Evolutionary conservation across 345 rosid genomes (phyloP), one percentile per base, ranked within the genome.

Genomic region (Streptanthus diversifolius): DNA sequence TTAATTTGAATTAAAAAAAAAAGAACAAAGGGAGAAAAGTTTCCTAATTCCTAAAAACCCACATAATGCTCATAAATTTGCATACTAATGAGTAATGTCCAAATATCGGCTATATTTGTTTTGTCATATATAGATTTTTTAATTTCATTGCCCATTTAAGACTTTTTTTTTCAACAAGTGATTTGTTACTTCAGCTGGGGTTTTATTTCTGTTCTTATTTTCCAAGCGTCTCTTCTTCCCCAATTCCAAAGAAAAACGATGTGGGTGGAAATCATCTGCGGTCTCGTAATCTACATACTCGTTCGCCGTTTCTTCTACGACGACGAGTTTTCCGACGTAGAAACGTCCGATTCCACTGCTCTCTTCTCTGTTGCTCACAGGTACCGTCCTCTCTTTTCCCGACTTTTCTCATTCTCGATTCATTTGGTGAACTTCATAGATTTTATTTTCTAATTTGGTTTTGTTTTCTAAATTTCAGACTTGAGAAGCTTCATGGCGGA

Each of bases 261-360:
- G 98, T 93, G 98, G 98, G 39, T 82, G 18, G 90, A 86, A 80
- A 87, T 93, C 63, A 69, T 91, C 35, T 89, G 92, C 33, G 95
- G 92, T 55, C 77, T 93, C 22, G 63, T 90, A 14, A 71, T 86
- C 54, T 90, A 87, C 82, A 75, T 53, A 56, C 47, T 88, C 29
- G 66, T 85, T 68, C 84, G 83, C 21, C 58, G 74, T 44, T 71
- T 90, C 77, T 84, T 89, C 83, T 74, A 3, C 82, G 81, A 64
- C 58, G 87, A 83, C 66, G 91, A 83, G 43, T 48, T 84, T 53
- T 47, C 83, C 66, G 95, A 86, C 21, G 74, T 85, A 63, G 87
- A 84, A 53, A 74, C 93, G 64, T 87, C 88, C 70, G 90, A 81
- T 68, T 82, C 83, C 60, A 75, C 44, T 48, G 91, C 96, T 30